Evolutionary conservation across 1,284 basidiomycete species (phyloP), one percentile per base, ranked within the genome.

Genomic region (Papiliotrema laurentii): DNA sequence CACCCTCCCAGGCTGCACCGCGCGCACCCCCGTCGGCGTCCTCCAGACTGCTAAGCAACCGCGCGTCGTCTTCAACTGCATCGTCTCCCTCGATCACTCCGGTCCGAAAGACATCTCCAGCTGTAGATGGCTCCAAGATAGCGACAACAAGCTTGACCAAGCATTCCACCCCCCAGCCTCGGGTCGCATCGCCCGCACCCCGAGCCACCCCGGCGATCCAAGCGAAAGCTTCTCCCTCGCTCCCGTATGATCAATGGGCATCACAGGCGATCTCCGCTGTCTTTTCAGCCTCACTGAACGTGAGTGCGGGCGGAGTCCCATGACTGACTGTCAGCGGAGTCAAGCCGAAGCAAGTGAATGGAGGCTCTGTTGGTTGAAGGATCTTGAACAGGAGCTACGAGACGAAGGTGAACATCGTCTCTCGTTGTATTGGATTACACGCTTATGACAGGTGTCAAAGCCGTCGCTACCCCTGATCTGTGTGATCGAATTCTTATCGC

Each of bases 311-410:
- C 31, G 28, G 24, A 11, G 30, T 31, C 7, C 11, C 25, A n/a
- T 49, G 43, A 21, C 21, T 47, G n/a, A 42, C 26, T 5, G 6
- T 38, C 26, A 46, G 36, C 37, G 33, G 7, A 13, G 44, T 24
- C 78, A 81, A 4, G 88, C 89, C 0, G 83, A 89, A 65, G 73
- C 75, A 51, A 85, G 77, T 52, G 79, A 80, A 37, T 87, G 85
- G 76, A 79, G 84, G 47, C 74, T 85, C 41, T 85, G 88, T 26
- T 96, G 89, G 86, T 80, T 98, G 50, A 90, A 91, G 72, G 74
- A 78, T 35, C 76, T 96, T 11, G 81, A 81, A 10, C 68, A 78
- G 3, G 93, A 97, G 63, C 71, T 96, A 21, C 71, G 74, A 25
- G 77, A 82, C 21, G 90, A 94, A 59, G 79, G 26, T 43, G 46